Conservation (phyloP, 257 asterid genomes). For the Striga asiatica region DNA sequence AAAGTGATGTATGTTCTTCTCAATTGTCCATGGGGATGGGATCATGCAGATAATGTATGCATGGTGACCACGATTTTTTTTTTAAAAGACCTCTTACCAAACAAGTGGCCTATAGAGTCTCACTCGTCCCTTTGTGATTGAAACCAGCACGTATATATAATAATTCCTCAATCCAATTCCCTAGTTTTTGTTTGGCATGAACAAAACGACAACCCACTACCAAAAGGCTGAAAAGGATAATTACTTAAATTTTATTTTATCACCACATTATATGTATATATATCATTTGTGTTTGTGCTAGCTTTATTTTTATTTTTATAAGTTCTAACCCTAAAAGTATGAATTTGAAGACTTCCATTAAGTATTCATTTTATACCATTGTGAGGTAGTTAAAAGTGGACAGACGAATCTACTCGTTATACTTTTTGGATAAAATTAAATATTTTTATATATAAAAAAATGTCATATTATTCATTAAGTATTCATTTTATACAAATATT, state of each 20-base stretch:
- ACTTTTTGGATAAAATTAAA: too few species aligned
- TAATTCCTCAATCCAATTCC: conserved; percentile 8
- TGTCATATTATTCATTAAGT: too few species aligned
- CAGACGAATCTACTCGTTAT: too few species aligned
- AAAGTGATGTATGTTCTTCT: conserved; percentile 12
- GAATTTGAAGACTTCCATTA: too few species aligned
- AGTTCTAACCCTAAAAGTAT: too few species aligned
- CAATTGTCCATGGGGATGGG: conserved; percentile 22
- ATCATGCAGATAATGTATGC: conserved; percentile 27
- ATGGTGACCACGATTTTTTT: conserved; percentile 24
- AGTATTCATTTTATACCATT: too few species aligned
- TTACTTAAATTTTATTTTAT: background rate
- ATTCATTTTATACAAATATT: too few species aligned
- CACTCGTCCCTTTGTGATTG: conserved; percentile 7
- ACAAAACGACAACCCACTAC: conserved; percentile 37
- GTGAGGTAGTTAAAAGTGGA: too few species aligned
- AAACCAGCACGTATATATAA: conserved; percentile 7
- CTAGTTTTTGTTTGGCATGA: conserved; percentile 17
- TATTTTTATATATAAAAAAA: too few species aligned
- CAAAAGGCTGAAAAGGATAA: conserved; percentile 7
- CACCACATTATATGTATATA: background rate
- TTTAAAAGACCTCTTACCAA: conserved; percentile 24
- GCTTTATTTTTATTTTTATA: background rate
- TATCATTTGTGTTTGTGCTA: background rate
- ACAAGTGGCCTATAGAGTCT: conserved; percentile 23